Base-by-base conservation (phyloP, 2,329 filamentous ascomycete species). In the Pestalotiopsis sp. region DNA sequence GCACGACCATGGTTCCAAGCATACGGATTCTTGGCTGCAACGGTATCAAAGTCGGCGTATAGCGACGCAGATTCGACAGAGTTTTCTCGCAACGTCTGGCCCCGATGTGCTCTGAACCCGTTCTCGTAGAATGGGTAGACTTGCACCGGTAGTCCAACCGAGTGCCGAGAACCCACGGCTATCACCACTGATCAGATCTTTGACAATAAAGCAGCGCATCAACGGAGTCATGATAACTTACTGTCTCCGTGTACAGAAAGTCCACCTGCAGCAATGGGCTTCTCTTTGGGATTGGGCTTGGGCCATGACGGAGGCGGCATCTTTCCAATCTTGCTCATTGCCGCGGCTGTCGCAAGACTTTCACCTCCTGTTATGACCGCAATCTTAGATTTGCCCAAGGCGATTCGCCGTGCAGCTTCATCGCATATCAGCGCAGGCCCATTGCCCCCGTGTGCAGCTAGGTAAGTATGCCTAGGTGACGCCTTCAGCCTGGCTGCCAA, bases 91-190 rank as follows among this genome's bases (percentile, higher is more conserved):
- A 87, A 77, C 1, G 85, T 84, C 73, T 92, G 90, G 1, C 80
- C 76, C 1, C 84, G 81, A 70, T 87, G 81, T 0, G 89, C 89
- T 40, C 90, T 83, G 66, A 90, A 89, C 0, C 80, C 87, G 70
- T 90, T 91, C 72, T 92, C 90, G 72, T 91, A 92, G 0, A 92
- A 74, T 0, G 90, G 89, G 72, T 92, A 92, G 0, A 92, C 82
- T 40, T 92, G 90, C 12, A 92, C 90, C 0, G 90, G 90, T 0
- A 87, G 82, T 0, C 90, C 89, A 12, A 92, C 20, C 4, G 60
- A 63, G 14, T 63, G 60, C 31, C 25, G 38, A 13, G 27, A n/a
- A n/a, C 60, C 60, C 12, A 38, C 85, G 2, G 81, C 81, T 72
- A 92, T 90, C 2, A 66, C 78, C 73, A 66, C 85, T 78, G 56